These are phyloP conservation scores for Tuctoria greenei DNA, from an alignment of 176 grass and related monocot genomes.

Conservation along the genomic window DNA sequence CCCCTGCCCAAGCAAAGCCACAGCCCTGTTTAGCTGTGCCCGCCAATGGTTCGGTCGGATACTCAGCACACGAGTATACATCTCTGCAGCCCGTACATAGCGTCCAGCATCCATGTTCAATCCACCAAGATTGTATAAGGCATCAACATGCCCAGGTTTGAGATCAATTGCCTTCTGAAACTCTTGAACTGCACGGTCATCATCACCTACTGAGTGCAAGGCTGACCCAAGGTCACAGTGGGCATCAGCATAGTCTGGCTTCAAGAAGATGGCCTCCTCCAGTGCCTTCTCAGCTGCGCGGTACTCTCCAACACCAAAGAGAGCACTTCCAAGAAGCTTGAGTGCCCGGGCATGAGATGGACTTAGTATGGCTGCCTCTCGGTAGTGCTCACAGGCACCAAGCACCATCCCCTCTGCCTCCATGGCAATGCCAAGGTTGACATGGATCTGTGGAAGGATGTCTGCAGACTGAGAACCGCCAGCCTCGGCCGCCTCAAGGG, in stretches of 20 bases:
- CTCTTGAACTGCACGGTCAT: conserved; percentile 81
- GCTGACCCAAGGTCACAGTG: conserved; percentile 93
- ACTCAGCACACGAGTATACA: conserved; percentile 87
- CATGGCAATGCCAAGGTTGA: conserved; percentile 93
- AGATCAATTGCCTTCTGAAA: conserved; percentile 98
- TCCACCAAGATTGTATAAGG: conserved; percentile 91
- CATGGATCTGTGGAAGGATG: conserved; percentile 97
- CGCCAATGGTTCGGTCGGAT: conserved; percentile 79
- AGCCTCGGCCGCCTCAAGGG: conserved; percentile 83
- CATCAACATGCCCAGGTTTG: conserved; percentile 89
- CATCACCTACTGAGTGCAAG: conserved; percentile 77
- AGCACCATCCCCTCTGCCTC: conserved; percentile 93
- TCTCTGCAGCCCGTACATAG: conserved; percentile 72
- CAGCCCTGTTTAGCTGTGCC: conserved; percentile 91
- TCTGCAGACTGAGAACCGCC: conserved; percentile 66
- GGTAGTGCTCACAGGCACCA: conserved; percentile 95
- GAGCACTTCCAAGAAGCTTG: conserved; percentile 90
- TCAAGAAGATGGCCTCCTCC: conserved; percentile 87
- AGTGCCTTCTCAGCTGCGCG: conserved; percentile 82
- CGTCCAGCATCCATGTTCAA: conserved; percentile 80
- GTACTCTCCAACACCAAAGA: conserved; percentile 92
- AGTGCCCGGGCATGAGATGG: conserved; percentile 81
- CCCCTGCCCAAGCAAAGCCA: conserved; percentile 81
- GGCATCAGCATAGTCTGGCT: conserved; percentile 84
- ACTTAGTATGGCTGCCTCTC: conserved; percentile 86